phyloP scores from a whole-genome alignment of 345 rosid genomes.

The Sapria himalayana region DNA sequence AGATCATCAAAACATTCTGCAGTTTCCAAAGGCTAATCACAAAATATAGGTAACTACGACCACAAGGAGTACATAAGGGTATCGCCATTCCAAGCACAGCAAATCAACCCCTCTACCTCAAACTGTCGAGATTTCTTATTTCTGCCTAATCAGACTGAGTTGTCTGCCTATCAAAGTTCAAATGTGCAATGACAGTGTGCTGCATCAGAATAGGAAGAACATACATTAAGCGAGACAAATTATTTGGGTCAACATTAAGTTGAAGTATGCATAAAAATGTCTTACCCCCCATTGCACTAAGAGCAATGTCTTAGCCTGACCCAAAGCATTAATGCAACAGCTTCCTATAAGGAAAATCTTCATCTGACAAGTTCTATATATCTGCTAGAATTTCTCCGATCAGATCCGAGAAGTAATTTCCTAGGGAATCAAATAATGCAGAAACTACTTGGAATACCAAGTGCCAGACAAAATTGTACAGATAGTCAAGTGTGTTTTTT shows the following conservation, averaged over 20 bases:
- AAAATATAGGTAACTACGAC: constrained; percentile 84
- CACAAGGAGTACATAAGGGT: constrained; percentile 61
- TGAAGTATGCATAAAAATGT: constrained; percentile 47
- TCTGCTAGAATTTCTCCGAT: constrained; percentile 56
- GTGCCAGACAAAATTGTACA: constrained; percentile 57
- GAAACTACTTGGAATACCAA: constrained; percentile 67
- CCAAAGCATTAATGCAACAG: constrained; percentile 89
- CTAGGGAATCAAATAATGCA: constrained; percentile 58
- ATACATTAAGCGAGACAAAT: constrained; percentile 64
- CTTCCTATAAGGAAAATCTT: constrained; percentile 60
- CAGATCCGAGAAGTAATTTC: constrained; percentile 30
- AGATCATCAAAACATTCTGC: constrained; percentile 55
- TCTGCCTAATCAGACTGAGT: constrained; percentile 30
- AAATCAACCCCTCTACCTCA: constrained; percentile 41
- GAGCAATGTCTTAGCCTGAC: too few species aligned
- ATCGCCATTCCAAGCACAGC: constrained; percentile 43
- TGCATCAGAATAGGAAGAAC: constrained; percentile 90
- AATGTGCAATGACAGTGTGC: constrained; percentile 55
- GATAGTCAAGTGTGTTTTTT: constrained; percentile 81
- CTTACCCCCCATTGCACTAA: constrained; percentile 89
- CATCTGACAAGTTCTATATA: constrained; percentile 69
- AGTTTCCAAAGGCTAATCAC: constrained; percentile 66
- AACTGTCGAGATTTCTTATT: constrained; percentile 45
- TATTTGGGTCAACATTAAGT: constrained; percentile 54
- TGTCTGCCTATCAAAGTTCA: constrained; percentile 48